Evolutionary conservation across 2,329 filamentous ascomycete genomes (phyloP).

Genomic region (Fusarium sp.): DNA sequence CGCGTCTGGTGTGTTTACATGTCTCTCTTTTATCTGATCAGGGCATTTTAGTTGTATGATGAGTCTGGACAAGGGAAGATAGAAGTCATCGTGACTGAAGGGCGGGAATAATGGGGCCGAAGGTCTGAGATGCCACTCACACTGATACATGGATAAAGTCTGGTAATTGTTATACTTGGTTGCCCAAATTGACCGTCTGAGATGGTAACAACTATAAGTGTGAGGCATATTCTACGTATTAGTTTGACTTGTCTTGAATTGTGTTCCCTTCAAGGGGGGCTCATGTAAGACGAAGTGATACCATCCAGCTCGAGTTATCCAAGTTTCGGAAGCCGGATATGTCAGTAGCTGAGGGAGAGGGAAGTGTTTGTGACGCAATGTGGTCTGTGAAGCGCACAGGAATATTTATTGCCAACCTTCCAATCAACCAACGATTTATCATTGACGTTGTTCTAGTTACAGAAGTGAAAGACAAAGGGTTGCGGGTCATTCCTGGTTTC

Average conservation of each 20-base stretch:
- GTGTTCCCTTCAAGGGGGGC: not conserved
- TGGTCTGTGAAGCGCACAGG: not conserved
- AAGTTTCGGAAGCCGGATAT: conserved; percentile 5
- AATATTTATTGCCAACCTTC: not conserved
- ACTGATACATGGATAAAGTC: conserved; percentile 6
- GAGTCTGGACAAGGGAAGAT: conserved; percentile 12
- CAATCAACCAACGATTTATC: conserved; percentile 1
- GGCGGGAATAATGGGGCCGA: not conserved
- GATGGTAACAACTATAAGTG: not conserved
- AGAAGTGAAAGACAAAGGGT: not conserved
- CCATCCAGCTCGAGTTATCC: not conserved
- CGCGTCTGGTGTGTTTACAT: conserved; percentile 27
- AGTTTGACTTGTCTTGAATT: conserved; percentile 2
- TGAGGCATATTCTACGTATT: not conserved
- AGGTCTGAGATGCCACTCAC: not conserved
- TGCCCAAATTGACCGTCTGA: not conserved
- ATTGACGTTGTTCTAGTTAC: not conserved
- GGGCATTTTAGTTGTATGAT: not conserved
- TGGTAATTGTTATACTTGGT: not conserved
- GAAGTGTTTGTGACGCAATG: conserved; percentile 11
- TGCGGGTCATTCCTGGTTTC: not conserved
- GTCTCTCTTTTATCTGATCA: conserved; percentile 1
- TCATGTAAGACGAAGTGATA: conserved; percentile 18
- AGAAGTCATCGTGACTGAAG: conserved; percentile 1
- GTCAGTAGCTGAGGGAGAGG: not conserved